Conservation (phyloP, 805 yeast genomes). For the Pichia pseudocactophila region DNA sequence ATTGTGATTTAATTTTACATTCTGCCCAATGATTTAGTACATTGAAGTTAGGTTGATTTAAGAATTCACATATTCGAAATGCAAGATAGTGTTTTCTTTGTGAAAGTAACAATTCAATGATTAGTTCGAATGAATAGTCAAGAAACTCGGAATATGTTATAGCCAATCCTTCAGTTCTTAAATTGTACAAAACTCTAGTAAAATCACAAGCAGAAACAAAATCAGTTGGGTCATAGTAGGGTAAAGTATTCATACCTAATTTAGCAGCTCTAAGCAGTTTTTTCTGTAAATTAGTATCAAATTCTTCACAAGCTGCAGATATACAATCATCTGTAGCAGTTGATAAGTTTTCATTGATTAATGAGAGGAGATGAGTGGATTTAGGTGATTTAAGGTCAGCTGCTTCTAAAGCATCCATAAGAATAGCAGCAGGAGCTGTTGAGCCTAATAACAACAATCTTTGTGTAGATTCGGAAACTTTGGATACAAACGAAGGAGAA, state of each 20-base stretch:
- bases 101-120: slow-evolving; percentile 49
- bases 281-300: slow-evolving; percentile 74
- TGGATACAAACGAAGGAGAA: slow-evolving; percentile 39
- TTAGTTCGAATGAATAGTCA: slow-evolving; percentile 42
- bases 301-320: slow-evolving; percentile 67
- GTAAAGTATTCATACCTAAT: slow-evolving; percentile 68
- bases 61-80: slow-evolving; percentile 47
- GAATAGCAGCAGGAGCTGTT: slow-evolving; percentile 68
- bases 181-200: slow-evolving; percentile 59
- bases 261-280: slow-evolving; percentile 69
- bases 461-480: slow-evolving; percentile 49
- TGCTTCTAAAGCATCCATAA: slow-evolving; percentile 69
- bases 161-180: slow-evolving; percentile 59
- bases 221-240: slow-evolving; percentile 45
- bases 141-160: slow-evolving; percentile 51
- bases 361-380: slow-evolving; percentile 66
- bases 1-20: slow-evolving; percentile 42
- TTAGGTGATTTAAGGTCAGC: slow-evolving; percentile 63
- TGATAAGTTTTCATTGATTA: slow-evolving; percentile 38
- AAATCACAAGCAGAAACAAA: slow-evolving; percentile 56
- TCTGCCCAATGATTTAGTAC: slow-evolving; percentile 79
- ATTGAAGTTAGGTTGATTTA: slow-evolving; percentile 36
- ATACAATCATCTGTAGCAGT: slow-evolving; percentile 67
- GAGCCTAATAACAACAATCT: slow-evolving; percentile 79
- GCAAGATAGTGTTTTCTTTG: slow-evolving; percentile 57